Evolutionary conservation across 306 rosid genomes (phyloP).

Genomic region (Cicer judaicum): DNA sequence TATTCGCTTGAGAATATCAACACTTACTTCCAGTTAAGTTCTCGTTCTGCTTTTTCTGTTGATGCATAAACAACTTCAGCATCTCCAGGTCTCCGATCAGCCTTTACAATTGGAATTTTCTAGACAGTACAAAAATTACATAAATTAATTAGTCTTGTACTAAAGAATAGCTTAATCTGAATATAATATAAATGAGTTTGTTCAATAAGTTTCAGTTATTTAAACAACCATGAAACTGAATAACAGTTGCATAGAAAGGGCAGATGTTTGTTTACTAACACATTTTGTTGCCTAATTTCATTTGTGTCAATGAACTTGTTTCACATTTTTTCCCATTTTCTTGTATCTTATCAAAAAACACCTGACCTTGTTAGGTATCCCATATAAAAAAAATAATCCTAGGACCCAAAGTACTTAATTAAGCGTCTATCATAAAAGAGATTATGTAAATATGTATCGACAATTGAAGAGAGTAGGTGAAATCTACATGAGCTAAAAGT

Average conservation of each 20-base stretch:
- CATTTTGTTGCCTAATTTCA: background rate
- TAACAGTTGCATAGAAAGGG: background rate
- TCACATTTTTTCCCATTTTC: background rate
- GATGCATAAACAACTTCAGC: constrained; percentile 92
- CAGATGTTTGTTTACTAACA: background rate
- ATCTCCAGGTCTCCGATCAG: constrained; percentile 92
- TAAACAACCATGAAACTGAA: constrained; percentile 29
- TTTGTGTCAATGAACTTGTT: background rate
- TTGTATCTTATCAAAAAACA: background rate
- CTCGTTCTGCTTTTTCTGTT: constrained; percentile 75
- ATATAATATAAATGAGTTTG: constrained; percentile 8
- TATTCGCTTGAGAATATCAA: constrained; percentile 19
- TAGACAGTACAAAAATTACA: constrained; percentile 43
- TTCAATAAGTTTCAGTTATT: constrained; percentile 13
- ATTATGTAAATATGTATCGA: too few species aligned
- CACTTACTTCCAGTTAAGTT: constrained; percentile 91
- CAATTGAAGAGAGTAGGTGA: too few species aligned
- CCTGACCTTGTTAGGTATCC: background rate
- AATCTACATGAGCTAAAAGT: too few species aligned
- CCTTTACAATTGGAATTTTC: constrained; percentile 77
- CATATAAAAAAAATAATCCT: background rate
- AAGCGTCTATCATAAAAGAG: too few species aligned
- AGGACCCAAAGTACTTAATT: background rate
- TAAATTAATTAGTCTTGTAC: constrained; percentile 22
- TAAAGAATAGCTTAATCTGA: constrained; percentile 33